Evolutionary conservation across 805 yeast species (phyloP).

Genomic region (Sugiyamaella americana): DNA sequence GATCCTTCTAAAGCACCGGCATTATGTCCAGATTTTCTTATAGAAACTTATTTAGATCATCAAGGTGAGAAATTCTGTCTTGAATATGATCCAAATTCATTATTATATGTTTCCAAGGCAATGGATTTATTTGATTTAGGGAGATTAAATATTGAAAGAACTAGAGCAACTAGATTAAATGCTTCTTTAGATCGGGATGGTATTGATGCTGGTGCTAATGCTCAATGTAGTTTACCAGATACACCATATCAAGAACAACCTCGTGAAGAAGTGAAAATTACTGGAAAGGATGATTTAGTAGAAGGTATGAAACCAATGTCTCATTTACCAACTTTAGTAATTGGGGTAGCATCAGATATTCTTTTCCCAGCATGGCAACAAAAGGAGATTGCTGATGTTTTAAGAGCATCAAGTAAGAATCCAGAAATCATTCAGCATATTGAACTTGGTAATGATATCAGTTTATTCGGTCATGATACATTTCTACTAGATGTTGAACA

Average conservation of each 20-base stretch:
- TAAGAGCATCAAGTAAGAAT: conserved; percentile 37
- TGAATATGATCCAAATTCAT: conserved; percentile 86
- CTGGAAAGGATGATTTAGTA: conserved; percentile 49
- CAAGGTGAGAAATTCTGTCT: conserved; percentile 91
- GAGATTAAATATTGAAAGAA: conserved; percentile 13
- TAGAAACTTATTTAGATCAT: conserved; percentile 89
- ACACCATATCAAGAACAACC: conserved; percentile 52
- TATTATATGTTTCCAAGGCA: conserved; percentile 82
- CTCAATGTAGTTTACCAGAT: conserved; percentile 37
- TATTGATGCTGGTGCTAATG: conserved; percentile 3
- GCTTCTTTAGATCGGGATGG: conserved; percentile 1
- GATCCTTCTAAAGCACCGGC: conserved; percentile 78
- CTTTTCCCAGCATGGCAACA: conserved; percentile 96
- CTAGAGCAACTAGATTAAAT: conserved; percentile 8
- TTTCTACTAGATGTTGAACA: conserved; percentile 73
- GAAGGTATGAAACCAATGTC: conserved; percentile 60
- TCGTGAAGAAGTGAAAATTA: conserved; percentile 42
- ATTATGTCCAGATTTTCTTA: conserved; percentile 85
- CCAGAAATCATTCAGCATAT: conserved; percentile 45
- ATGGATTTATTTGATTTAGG: conserved; percentile 92
- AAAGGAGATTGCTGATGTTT: conserved; percentile 62
- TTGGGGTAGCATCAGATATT: conserved; percentile 91
- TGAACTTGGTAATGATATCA: conserved; percentile 69
- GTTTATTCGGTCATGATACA: conserved; percentile 88
- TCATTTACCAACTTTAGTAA: conserved; percentile 61